Base-by-base conservation (phyloP, 768 basidiomycete genomes). In the Boletus pseudo-olivaceus region DNA sequence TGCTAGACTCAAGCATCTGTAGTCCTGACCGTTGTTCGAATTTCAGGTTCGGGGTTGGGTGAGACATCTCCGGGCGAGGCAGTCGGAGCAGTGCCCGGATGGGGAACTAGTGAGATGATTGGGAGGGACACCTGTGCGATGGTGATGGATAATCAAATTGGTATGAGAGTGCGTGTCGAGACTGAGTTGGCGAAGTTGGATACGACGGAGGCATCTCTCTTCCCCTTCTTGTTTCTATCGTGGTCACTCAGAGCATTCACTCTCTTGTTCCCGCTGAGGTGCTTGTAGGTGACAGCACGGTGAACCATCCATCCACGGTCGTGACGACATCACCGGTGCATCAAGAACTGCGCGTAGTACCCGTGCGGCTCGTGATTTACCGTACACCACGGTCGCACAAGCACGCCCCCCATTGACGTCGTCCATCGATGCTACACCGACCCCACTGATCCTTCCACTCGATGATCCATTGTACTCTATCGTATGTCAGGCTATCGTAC, bases 11-110 rank as follows among this genome's bases (percentile, higher is more conserved):
- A 15, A 47, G 7, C 23, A 26, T 43, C 19, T 35, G 1, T 40
- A n/a, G 14, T 39, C 30, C 41, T 56, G 26, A 55, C 2, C 17
- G 1, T 5, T n/a, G 17, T n/a, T 35, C n/a, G 12, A 39, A 14
- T 40, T 41, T 33, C 41, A 65, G 64, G 51, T 30, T 49, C 53
- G 15, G 49, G 17, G 11, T 3, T 9, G 10, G 20, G 33, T 27
- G 57, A 53, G 33, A 14, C 39, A 12, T 50, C 54, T 38, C 20
- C 32, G 9, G 41, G 26, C 7, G 54, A 44, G 55, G 40, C 30
- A 10, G 12, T 20, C 42, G 37, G 39, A 30, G n/a, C 23, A 23
- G 75, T 93, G 11, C 78, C 93, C 5, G 90, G 86, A 9, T 87
- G 81, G 80, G 71, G 73, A 37, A 67, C 72, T 4, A 73, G 73